Conservation (phyloP, 106 monocot species). For the Dactylorhiza incarnata region DNA sequence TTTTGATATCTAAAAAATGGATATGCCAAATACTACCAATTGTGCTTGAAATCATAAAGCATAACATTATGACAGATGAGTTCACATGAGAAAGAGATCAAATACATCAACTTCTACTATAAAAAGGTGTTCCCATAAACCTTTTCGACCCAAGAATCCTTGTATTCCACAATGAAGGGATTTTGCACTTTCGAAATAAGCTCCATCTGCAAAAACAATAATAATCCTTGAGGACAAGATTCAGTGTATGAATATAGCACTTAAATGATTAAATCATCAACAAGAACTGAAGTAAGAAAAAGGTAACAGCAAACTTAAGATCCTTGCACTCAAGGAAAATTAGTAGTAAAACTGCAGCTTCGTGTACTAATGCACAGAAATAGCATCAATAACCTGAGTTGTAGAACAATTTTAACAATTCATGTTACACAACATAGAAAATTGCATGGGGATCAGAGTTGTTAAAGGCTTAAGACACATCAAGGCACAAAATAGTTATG, state of each 20-base stretch:
- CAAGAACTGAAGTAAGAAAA: neutral
- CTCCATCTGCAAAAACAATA: constrained; percentile 62
- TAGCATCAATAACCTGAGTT: neutral
- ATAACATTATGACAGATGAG: neutral
- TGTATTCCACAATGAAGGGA: constrained; percentile 96
- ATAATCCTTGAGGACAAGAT: neutral
- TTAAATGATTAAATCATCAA: neutral
- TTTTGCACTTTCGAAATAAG: constrained; percentile 84
- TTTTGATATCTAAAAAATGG: neutral
- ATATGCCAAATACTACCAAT: neutral
- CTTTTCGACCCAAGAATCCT: constrained; percentile 99
- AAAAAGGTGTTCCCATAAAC: constrained; percentile 22
- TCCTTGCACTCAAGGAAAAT: neutral
- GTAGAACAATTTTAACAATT: neutral
- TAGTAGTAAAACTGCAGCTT: neutral
- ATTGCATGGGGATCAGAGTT: neutral
- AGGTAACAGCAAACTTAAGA: neutral
- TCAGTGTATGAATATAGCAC: constrained; percentile 1
- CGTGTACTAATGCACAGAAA: neutral
- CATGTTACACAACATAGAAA: neutral
- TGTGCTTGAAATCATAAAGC: neutral
- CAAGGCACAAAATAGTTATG: too few relatives aligned
- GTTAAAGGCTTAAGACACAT: too few relatives aligned
- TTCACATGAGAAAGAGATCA: neutral
- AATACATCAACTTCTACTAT: neutral